A percentile compares a stretch with the other conserved stretches of the same genome.
Evolutionary conservation across 805 yeast species (phyloP).

Genomic region (Schwanniomyces occidentalis): DNA sequence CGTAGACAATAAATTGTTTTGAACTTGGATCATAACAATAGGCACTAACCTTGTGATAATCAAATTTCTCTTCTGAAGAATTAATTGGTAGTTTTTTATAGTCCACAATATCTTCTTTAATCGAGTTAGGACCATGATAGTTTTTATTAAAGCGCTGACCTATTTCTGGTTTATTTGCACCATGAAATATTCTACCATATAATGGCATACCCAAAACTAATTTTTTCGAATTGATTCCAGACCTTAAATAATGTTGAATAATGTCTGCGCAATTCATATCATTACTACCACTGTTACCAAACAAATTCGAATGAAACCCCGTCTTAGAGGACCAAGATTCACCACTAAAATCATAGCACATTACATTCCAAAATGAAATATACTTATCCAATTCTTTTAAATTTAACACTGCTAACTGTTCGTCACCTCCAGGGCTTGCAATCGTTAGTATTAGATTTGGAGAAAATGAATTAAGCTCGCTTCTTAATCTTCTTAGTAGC

Average conservation of each 20-base stretch:
- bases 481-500: slow-evolving; percentile 43
- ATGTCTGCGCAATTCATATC: slow-evolving; percentile 50
- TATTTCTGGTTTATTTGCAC: slow-evolving; percentile 35
- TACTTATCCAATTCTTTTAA: slow-evolving; percentile 56
- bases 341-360: slow-evolving; percentile 91
- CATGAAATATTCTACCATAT: slow-evolving; percentile 58
- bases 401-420: slow-evolving; percentile 43
- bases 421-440: slow-evolving; percentile 73
- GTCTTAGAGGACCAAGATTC: slow-evolving; percentile 60
- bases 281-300: slow-evolving; percentile 40
- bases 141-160: slow-evolving; percentile 40
- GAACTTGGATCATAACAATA: slow-evolving; percentile 45
- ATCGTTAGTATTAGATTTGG: slow-evolving; percentile 54
- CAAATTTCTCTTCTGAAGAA: slow-evolving; percentile 40
- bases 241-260: slow-evolving; percentile 40
- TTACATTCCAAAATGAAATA: slow-evolving; percentile 75
- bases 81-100: slow-evolving; percentile 56
- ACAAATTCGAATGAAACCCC: slow-evolving; percentile 71
- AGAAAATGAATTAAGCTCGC: slow-evolving; percentile 30
- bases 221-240: slow-evolving; percentile 49
- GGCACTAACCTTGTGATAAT: slow-evolving; percentile 50
- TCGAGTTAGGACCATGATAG: slow-evolving; percentile 24
- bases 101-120: slow-evolving; percentile 50
- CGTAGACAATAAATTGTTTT: slow-evolving; percentile 59
- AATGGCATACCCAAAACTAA: slow-evolving; percentile 83